Conservation (phyloP, 805 yeast genomes). For the Sungouiozyma intestinalis region DNA sequence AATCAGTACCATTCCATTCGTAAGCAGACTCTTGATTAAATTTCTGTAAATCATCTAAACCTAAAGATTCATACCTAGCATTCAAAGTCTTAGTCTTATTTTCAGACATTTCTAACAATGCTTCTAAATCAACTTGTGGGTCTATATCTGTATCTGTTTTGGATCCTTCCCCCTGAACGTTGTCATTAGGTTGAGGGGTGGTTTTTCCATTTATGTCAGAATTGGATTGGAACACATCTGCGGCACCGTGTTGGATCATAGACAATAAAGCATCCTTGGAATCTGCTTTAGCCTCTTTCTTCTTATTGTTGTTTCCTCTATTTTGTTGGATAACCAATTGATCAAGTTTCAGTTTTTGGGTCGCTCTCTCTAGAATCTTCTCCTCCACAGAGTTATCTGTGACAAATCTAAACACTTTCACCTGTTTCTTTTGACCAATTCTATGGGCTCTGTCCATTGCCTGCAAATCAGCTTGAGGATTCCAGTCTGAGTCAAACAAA, state of each 20-base stretch:
- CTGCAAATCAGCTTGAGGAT: conserved; percentile 81
- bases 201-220: conserved; percentile 8
- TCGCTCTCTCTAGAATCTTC: conserved; percentile 70
- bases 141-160: conserved; percentile 21
- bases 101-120: conserved; percentile 50
- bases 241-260: conserved; percentile 81
- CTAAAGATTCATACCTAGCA: conserved; percentile 52
- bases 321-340: conserved; percentile 80
- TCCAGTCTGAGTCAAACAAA: conserved; percentile 76
- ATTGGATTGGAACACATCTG: conserved; percentile 37
- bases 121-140: conserved; percentile 48
- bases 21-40: conserved; percentile 66
- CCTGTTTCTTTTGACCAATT: conserved; percentile 80
- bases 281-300: conserved; percentile 24
- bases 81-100: conserved; percentile 52
- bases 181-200: conserved; percentile 17
- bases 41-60: conserved; percentile 69
- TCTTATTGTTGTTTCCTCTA: conserved; percentile 26
- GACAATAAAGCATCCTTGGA: conserved; percentile 64
- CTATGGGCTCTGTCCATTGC: conserved; percentile 88
- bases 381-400: conserved; percentile 81
- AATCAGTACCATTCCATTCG: conserved; percentile 82
- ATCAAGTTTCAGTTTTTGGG: conserved; percentile 68
- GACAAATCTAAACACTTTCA: conserved; percentile 64
- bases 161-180: background rate